These are phyloP conservation scores for Acer yangbiense DNA, from an alignment of 345 rosid species.

Conservation along the genomic window DNA sequence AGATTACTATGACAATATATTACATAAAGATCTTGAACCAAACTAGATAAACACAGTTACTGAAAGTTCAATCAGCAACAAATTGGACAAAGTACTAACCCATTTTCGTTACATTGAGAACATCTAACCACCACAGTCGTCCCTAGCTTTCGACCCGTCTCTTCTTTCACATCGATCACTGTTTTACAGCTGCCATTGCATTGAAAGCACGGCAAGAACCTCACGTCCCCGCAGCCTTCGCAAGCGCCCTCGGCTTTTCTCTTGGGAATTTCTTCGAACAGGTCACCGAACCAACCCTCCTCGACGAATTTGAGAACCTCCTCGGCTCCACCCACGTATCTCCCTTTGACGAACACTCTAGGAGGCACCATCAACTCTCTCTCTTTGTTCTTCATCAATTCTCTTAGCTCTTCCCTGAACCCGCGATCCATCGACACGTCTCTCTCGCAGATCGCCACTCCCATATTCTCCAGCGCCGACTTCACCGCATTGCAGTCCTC, in stretches of 20 bases:
- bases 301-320: slow-evolving; percentile 63
- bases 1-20: background rate
- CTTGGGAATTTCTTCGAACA: slow-evolving; percentile 56
- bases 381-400: slow-evolving; percentile 44
- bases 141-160: slow-evolving; percentile 26
- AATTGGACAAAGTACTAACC: slow-evolving; percentile 78
- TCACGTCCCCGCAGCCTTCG: slow-evolving; percentile 68
- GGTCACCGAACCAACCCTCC: slow-evolving; percentile 65
- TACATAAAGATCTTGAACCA: background rate
- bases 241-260: slow-evolving; percentile 42
- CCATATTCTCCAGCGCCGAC: slow-evolving; percentile 54
- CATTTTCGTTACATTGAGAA: slow-evolving; percentile 84
- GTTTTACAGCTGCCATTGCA: slow-evolving; percentile 85
- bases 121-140: slow-evolving; percentile 55
- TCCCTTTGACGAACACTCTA: slow-evolving; percentile 69
- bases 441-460: slow-evolving; percentile 56
- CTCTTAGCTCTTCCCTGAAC: slow-evolving; percentile 65
- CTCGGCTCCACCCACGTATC: slow-evolving; percentile 87
- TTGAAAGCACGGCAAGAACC: slow-evolving; percentile 73
- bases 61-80: slow-evolving; percentile 48
- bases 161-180: slow-evolving; percentile 22
- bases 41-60: background rate
- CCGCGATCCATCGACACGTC: slow-evolving; percentile 88
- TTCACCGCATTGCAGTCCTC: slow-evolving; percentile 79
- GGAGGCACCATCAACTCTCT: slow-evolving; percentile 55